These are phyloP conservation scores for Cyclotella atomus DNA, from an alignment of 108 stramenopile species.

Conservation along the genomic window DNA sequence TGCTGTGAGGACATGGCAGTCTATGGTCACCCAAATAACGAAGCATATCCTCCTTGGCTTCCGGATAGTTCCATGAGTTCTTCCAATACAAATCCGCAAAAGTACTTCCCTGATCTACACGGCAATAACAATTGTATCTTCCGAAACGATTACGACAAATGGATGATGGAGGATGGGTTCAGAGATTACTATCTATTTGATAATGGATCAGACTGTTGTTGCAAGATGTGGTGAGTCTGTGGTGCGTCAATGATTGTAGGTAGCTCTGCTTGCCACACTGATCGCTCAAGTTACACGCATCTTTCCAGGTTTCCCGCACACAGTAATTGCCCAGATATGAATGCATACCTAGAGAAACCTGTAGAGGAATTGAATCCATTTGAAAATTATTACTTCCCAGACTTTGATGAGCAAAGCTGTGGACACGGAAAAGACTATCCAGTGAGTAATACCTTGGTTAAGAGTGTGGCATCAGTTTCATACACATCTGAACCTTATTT, in stretches of 20 bases:
- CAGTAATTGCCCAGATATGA: background rate
- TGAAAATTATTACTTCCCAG: slow-evolving; percentile 11
- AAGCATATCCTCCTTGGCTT: background rate
- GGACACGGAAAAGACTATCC: slow-evolving; percentile 25
- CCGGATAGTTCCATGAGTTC: background rate
- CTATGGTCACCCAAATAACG: background rate
- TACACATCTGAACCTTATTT: background rate
- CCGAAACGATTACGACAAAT: background rate
- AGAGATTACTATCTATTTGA: slow-evolving; percentile 11
- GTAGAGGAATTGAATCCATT: background rate
- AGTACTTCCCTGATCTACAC: slow-evolving; percentile 15
- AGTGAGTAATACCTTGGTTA: background rate
- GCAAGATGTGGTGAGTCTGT: slow-evolving; percentile 11
- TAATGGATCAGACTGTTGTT: slow-evolving; percentile 3
- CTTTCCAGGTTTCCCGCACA: slow-evolving; percentile 7
- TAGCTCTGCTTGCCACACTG: no score
- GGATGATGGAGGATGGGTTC: slow-evolving; percentile 19
- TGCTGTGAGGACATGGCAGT: slow-evolving; percentile 8
- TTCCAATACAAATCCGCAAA: background rate
- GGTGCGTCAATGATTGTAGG: background rate
- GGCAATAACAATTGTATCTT: slow-evolving; percentile 9
- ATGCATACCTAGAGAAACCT: background rate
- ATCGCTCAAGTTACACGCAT: no score
- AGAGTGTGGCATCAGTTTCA: background rate
- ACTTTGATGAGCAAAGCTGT: slow-evolving; percentile 18